Evolutionary conservation across 768 basidiomycete genomes (phyloP), one percentile per base, ranked within the genome.

Genomic region (Dioszegia crocea): DNA sequence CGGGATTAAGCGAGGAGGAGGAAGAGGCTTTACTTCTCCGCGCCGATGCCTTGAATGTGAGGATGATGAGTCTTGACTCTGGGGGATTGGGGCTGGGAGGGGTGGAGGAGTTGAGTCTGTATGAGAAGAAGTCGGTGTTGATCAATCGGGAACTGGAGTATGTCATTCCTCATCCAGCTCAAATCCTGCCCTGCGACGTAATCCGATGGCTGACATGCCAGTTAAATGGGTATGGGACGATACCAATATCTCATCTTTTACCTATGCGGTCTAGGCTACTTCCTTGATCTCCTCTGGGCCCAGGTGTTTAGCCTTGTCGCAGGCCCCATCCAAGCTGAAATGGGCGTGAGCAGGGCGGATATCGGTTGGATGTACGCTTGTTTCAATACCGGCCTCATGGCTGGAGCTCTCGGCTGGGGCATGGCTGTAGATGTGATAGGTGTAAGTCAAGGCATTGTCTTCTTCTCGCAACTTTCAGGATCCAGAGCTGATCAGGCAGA

Each of bases 191-290:
- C n/a, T n/a, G 33, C 14, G 33, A 33, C 8, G 33, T 33, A 33
- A 14, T n/a, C 33, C 14, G 6, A 6, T 33, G 14, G 33, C 33
- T 33, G 33, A 33, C 14, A 31, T 16, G 17, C 4, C 31, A 63
- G 62, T 33, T 16, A 24, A n/a, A 67, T 71, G 62, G 69, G 74
- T 1, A 68, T 77, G 49, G 77, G 77, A 0, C 57, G 66, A 19
- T 78, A 77, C 54, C 76, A 71, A 51, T 63, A 58, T 67, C 75
- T 70, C 57, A 72, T 78, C 59, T 78, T 73, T 60, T 63, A 73
- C 39, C 64, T 79, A 1, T 77, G 77, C 56, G 78, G 77, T 4
- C 76, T 78, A 27, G 78, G 78, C 0, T 77, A 76, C 50, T 74
- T 74, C 56, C 67, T 79, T 43, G 78, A 78, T 54, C 63, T 79